phyloP scores from a whole-genome alignment of 2,329 filamentous ascomycete species.

The Exutisphaerella laricina region DNA sequence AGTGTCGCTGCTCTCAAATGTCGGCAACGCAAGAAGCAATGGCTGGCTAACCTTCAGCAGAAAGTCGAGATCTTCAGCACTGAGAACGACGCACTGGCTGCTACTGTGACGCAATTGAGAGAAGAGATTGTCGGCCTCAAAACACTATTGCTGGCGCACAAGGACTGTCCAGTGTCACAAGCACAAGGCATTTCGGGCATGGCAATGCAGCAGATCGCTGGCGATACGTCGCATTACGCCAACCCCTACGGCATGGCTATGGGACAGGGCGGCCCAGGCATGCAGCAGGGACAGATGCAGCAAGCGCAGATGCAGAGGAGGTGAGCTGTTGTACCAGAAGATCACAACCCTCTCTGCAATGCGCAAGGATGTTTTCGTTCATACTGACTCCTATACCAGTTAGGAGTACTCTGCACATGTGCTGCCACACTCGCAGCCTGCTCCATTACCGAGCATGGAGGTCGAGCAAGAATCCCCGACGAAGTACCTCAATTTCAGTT shows the following conservation, averaged over 20 bases:
- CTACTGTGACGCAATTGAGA: constrained; percentile 75
- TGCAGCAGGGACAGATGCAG: constrained; percentile 30
- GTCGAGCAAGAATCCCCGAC: constrained; percentile 2
- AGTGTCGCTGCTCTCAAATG: constrained; percentile 96
- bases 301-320: constrained; percentile 34
- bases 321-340: constrained; percentile 19
- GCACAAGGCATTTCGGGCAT: constrained; percentile 63
- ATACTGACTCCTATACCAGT: constrained; percentile 11
- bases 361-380: neutral
- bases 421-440: neutral
- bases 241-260: constrained; percentile 47
- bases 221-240: constrained; percentile 38
- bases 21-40: constrained; percentile 97
- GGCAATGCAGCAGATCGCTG: constrained; percentile 47
- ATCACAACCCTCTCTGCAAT: constrained; percentile 8
- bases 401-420: constrained; percentile 14
- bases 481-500: constrained; percentile 4
- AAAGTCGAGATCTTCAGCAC: constrained; percentile 91
- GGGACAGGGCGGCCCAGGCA: constrained; percentile 29
- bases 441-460: neutral
- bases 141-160: constrained; percentile 86
- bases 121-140: constrained; percentile 96
- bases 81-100: constrained; percentile 82
- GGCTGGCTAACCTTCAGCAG: constrained; percentile 87
- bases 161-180: constrained; percentile 90